Percentiles rank a stretch among this genome's conserved stretches.
Conservation (phyloP, 768 basidiomycete species). For the Paxillus involutus region DNA sequence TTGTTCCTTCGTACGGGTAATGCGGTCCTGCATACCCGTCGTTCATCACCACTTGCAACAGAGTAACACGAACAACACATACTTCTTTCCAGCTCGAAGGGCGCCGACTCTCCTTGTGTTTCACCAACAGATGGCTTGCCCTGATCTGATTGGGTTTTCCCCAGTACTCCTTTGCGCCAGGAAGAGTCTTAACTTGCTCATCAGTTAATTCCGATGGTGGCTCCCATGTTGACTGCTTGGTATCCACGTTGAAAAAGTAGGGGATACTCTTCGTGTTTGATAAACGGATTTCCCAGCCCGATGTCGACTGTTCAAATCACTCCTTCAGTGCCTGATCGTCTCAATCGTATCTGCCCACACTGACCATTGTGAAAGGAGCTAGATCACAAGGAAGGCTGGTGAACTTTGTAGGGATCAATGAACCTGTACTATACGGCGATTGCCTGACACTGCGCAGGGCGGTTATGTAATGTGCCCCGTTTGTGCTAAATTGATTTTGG, state of each 20-base stretch:
- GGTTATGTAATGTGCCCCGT: background rate
- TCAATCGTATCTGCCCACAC: slow-evolving; percentile 2
- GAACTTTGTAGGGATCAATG: background rate
- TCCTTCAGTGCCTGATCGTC: slow-evolving; percentile 6
- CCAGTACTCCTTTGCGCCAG: slow-evolving; percentile 61
- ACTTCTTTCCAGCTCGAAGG: slow-evolving; percentile 88
- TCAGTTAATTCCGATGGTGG: slow-evolving; percentile 58
- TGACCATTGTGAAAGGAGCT: slow-evolving; percentile 19
- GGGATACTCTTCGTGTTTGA: slow-evolving; percentile 75
- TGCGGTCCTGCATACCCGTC: slow-evolving; percentile 48
- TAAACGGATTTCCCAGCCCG: slow-evolving; percentile 83
- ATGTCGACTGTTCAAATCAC: slow-evolving; percentile 15
- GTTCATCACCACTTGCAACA: background rate
- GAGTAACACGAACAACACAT: slow-evolving; percentile 20
- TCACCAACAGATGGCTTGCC: slow-evolving; percentile 94
- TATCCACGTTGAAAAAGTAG: slow-evolving; percentile 84
- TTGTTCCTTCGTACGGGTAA: slow-evolving; percentile 86
- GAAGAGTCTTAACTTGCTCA: slow-evolving; percentile 60
- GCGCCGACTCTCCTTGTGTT: slow-evolving; percentile 78
- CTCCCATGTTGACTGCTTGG: slow-evolving; percentile 80
- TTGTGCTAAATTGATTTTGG: no score
- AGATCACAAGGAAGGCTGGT: slow-evolving; percentile 11
- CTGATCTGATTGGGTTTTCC: slow-evolving; percentile 59
- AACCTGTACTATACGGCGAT: no score
- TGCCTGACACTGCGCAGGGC: no score